Percentiles rank a stretch among this genome's conserved stretches.
phyloP scores from a whole-genome alignment of 441 rosid species.

The Euphorbia neoarborescens region DNA sequence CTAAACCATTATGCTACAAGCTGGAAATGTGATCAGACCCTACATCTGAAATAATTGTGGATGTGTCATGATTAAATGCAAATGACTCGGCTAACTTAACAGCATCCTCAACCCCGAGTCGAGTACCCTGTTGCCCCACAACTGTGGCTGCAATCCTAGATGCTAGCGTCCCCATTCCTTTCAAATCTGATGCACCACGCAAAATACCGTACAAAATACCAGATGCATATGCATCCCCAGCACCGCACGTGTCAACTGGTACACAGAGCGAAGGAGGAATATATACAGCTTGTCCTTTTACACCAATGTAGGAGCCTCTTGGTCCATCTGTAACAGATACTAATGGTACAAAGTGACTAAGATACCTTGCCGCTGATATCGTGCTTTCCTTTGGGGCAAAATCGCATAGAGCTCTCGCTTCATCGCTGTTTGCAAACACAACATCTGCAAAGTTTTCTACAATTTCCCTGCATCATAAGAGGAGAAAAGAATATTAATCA shows the following conservation, averaged over 20 bases:
- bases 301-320: constrained; percentile 84
- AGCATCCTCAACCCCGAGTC: constrained; percentile 73
- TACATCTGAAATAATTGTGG: constrained; percentile 36
- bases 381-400: constrained; percentile 63
- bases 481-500: neutral
- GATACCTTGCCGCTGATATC: constrained; percentile 68
- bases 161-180: constrained; percentile 75
- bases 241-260: constrained; percentile 82
- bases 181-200: constrained; percentile 64
- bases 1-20: constrained; percentile 30
- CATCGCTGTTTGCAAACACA: constrained; percentile 77
- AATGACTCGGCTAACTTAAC: constrained; percentile 55
- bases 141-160: constrained; percentile 84
- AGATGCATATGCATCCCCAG: constrained; percentile 91
- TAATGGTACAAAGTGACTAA: constrained; percentile 83
- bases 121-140: constrained; percentile 83
- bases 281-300: constrained; percentile 86
- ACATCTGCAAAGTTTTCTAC: constrained; percentile 73
- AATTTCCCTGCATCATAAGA: constrained; percentile 54
- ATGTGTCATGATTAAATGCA: constrained; percentile 35
- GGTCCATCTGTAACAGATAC: constrained; percentile 86
- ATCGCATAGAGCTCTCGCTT: constrained; percentile 80
- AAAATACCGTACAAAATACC: constrained; percentile 75
- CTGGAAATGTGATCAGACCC: constrained; percentile 60
- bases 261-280: constrained; percentile 75